These are phyloP conservation scores for Conticribra guillardii DNA, from an alignment of 108 stramenopile species.

Conservation along the genomic window DNA sequence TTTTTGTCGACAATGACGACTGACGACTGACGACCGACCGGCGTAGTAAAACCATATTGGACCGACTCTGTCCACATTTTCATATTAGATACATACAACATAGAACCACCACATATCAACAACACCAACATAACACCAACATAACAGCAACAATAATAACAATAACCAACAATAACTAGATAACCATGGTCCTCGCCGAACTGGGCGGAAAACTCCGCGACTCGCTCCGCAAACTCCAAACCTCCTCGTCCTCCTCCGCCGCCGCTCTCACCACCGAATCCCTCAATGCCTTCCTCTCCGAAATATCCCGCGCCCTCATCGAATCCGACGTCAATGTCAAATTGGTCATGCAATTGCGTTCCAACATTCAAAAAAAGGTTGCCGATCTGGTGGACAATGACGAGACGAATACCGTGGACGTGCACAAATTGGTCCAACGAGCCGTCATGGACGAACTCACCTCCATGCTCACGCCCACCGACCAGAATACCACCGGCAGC, in stretches of 20 bases:
- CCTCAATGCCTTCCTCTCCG: conserved; percentile 81
- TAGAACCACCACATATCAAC: neutral
- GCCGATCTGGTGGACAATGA: conserved; percentile 43
- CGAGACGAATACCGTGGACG: conserved; percentile 39
- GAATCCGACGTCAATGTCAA: conserved; percentile 96
- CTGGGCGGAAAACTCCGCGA: conserved; percentile 92
- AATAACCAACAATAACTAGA: neutral
- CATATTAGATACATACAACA: too few species aligned
- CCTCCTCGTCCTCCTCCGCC: conserved; percentile 38
- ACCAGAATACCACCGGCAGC: conserved; percentile 1
- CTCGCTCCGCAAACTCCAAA: conserved; percentile 88
- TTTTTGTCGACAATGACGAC: too few species aligned
- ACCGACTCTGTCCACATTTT: too few species aligned
- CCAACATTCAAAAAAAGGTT: conserved; percentile 80
- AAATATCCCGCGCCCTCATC: conserved; percentile 90
- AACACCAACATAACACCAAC: neutral
- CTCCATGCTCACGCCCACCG: conserved; percentile 68
- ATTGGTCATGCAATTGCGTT: conserved; percentile 77
- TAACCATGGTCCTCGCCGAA: conserved; percentile 94
- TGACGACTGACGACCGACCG: too few species aligned
- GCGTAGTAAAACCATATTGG: too few species aligned
- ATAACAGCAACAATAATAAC: neutral
- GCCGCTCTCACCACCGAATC: conserved; percentile 73
- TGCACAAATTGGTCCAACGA: conserved; percentile 76
- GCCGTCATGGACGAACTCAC: conserved; percentile 93